Percentiles rank a stretch among this genome's conserved stretches.
These are phyloP conservation scores for Ceratocystis smalleyi DNA, from an alignment of 2,329 filamentous ascomycete species.

Conservation along the genomic window DNA sequence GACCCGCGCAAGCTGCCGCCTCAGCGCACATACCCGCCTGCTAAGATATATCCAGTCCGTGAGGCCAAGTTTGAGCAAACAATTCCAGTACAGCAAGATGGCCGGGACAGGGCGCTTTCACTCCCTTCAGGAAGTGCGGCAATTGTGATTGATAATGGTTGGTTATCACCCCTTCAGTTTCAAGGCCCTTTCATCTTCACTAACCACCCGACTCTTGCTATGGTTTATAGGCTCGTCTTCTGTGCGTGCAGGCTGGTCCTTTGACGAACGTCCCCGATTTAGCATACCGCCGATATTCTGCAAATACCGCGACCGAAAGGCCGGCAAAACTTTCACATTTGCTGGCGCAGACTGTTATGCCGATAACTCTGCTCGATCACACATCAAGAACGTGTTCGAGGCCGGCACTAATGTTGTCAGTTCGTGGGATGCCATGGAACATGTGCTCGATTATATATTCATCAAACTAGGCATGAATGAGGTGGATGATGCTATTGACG, in stretches of 20 bases:
- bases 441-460: conserved; percentile 85
- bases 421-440: conserved; percentile 97
- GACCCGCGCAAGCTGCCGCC: conserved; percentile 27
- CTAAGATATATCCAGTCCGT: conserved; percentile 44
- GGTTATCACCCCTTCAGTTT: conserved; percentile 16
- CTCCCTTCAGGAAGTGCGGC: conserved; percentile 44
- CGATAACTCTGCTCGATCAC: conserved; percentile 80
- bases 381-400: conserved; percentile 84
- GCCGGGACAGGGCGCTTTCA: conserved; percentile 52
- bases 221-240: conserved; percentile 55
- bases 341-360: conserved; percentile 86
- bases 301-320: conserved; percentile 86
- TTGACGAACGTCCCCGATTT: conserved; percentile 67
- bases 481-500: conserved; percentile 56
- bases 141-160: conserved; percentile 97
- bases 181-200: not conserved
- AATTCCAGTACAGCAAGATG: conserved; percentile 43
- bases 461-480: conserved; percentile 80
- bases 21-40: conserved; percentile 35
- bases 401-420: conserved; percentile 78
- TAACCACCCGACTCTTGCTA: conserved; percentile 16
- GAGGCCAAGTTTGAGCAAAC: conserved; percentile 46
- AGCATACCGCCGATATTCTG: conserved; percentile 79
- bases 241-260: conserved; percentile 90
- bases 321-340: conserved; percentile 82